phyloP scores from a whole-genome alignment of 1,284 basidiomycete genomes.

The Moesziomyces parantarcticus region DNA sequence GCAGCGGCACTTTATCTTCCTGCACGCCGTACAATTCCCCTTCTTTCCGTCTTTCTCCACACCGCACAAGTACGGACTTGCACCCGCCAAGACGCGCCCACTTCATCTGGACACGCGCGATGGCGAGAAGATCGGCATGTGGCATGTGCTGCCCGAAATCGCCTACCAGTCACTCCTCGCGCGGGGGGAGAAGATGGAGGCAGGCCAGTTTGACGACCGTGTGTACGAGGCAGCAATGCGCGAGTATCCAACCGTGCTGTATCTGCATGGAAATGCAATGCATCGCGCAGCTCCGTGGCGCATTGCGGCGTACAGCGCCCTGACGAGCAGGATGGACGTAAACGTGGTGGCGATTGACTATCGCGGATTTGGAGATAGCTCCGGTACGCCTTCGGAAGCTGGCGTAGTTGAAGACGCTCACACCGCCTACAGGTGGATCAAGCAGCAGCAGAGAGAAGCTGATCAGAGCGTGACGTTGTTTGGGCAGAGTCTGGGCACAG shows the following conservation, averaged over 20 bases:
- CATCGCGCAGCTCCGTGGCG: constrained; percentile 78
- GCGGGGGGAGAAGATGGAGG: constrained; percentile 41
- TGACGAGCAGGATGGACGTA: constrained; percentile 75
- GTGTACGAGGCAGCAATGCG: constrained; percentile 45
- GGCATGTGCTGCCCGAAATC: constrained; percentile 84
- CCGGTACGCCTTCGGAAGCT: constrained; percentile 78
- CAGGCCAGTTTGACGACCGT: constrained; percentile 27
- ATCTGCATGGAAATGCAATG: constrained; percentile 89
- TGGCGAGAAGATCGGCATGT: constrained; percentile 82
- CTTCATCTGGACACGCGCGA: constrained; percentile 79
- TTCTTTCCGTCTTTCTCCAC: constrained; percentile 32
- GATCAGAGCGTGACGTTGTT: constrained; percentile 75
- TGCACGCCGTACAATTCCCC: constrained; percentile 49
- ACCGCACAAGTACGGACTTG: constrained; percentile 38
- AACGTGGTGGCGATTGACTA: constrained; percentile 90
- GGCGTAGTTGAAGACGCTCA: constrained; percentile 82
- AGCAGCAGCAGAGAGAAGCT: constrained; percentile 1
- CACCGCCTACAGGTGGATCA: constrained; percentile 84
- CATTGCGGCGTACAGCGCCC: constrained; percentile 74
- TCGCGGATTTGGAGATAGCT: constrained; percentile 90
- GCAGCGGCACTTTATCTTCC: constrained; percentile 46
- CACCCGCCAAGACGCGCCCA: constrained; percentile 83
- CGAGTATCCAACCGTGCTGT: constrained; percentile 48
- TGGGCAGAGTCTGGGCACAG: constrained; percentile 86
- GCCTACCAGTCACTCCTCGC: constrained; percentile 71